These are phyloP conservation scores for Nitzschia sp. DNA, from an alignment of 108 stramenopile genomes.

Conservation along the genomic window DNA sequence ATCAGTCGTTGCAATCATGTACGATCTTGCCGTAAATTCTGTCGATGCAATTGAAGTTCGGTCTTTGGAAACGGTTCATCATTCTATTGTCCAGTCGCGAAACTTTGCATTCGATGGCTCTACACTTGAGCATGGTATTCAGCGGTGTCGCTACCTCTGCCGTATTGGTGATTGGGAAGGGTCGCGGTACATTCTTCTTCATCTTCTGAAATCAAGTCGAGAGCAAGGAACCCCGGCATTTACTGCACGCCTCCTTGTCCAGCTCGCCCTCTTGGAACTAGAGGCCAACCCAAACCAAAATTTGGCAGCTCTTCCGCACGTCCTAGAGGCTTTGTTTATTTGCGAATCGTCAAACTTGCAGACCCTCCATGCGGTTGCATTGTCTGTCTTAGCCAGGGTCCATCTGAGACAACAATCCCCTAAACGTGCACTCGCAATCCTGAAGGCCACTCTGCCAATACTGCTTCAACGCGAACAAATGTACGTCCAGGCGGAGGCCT, in stretches of 20 bases:
- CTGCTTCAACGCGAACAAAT: conserved; percentile 69
- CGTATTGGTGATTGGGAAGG: conserved; percentile 34
- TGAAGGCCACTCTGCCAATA: conserved; percentile 56
- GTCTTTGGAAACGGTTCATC: conserved; percentile 22
- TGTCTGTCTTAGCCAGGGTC: conserved; percentile 59
- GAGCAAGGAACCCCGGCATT: conserved; percentile 38
- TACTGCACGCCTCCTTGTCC: conserved; percentile 53
- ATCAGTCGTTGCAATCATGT: conserved; percentile 26
- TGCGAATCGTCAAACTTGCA: conserved; percentile 63
- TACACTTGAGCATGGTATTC: conserved; percentile 29
- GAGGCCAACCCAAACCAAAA: conserved; percentile 40
- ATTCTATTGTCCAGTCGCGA: conserved; percentile 35
- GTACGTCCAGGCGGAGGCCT: conserved; percentile 71
- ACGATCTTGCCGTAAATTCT: conserved; percentile 46
- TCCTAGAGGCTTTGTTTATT: conserved; percentile 68
- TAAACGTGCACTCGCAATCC: conserved; percentile 56
- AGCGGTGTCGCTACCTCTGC: conserved; percentile 26
- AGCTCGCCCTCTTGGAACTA: conserved; percentile 52
- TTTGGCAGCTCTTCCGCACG: conserved; percentile 44
- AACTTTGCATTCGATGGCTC: conserved; percentile 23
- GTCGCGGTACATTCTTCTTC: conserved; percentile 28
- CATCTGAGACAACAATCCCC: conserved; percentile 52
- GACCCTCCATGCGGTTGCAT: conserved; percentile 68
- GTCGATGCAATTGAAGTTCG: conserved; percentile 35
- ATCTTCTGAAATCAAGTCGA: conserved; percentile 16